A percentile compares a stretch with the other conserved stretches of the same genome.
Conservation (phyloP, 768 basidiomycete species). For the Tephrocybe sp. region DNA sequence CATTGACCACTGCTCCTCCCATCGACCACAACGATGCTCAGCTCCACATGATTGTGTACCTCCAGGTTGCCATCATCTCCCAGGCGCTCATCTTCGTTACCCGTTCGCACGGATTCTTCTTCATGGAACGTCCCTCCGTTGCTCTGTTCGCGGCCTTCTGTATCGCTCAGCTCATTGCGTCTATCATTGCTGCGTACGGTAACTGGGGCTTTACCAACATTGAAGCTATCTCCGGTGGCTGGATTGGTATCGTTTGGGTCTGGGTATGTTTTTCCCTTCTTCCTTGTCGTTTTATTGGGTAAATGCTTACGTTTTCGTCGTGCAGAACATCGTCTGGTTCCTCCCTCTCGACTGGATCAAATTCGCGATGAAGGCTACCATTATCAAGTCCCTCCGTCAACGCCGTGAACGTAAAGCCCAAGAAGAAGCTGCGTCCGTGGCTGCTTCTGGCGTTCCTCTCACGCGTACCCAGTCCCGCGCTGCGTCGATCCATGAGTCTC, state of each 20-base stretch:
- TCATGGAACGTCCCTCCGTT: constrained; percentile 90
- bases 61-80: constrained; percentile 98
- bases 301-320: constrained; percentile 10
- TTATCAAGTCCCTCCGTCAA: constrained; percentile 81
- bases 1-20: constrained; percentile 38
- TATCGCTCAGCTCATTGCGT: constrained; percentile 89
- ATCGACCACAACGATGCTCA: constrained; percentile 58
- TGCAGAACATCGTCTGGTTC: constrained; percentile 93
- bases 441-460: constrained; percentile 64
- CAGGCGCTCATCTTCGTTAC: constrained; percentile 97
- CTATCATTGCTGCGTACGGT: constrained; percentile 92
- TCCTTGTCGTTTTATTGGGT: background rate
- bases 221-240: constrained; percentile 76
- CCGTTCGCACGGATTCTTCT: constrained; percentile 93
- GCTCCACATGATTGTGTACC: constrained; percentile 88
- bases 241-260: constrained; percentile 98
- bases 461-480: constrained; percentile 87
- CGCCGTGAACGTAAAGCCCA: constrained; percentile 50
- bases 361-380: constrained; percentile 92
- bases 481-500: constrained; percentile 84
- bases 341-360: constrained; percentile 93
- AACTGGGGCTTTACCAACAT: constrained; percentile 95
- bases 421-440: constrained; percentile 36
- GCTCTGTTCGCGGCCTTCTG: constrained; percentile 91
- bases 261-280: constrained; percentile 59